These are phyloP conservation scores for Leptomonas pyrrhocoris DNA, from an alignment of 208 protist genomes.

Conservation along the genomic window DNA sequence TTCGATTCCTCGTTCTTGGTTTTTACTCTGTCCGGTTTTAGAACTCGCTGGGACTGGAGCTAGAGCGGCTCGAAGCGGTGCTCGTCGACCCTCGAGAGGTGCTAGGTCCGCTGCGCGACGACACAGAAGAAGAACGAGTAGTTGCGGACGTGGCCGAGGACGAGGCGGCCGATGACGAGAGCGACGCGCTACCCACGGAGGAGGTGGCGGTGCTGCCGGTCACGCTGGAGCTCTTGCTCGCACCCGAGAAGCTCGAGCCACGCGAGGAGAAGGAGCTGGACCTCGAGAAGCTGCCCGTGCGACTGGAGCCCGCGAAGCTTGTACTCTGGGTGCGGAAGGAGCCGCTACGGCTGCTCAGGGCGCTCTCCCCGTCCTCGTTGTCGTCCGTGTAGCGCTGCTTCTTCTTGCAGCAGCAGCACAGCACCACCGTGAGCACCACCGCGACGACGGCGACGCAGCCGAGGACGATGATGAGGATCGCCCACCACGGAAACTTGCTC, in stretches of 20 bases:
- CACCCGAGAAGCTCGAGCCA: not conserved
- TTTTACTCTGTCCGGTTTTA: no score
- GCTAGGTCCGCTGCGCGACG: no score
- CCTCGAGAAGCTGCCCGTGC: no score
- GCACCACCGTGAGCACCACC: not conserved
- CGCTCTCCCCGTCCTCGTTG: constrained; percentile 14
- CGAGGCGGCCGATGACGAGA: constrained; percentile 1
- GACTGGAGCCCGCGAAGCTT: not conserved
- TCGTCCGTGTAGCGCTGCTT: constrained; percentile 18
- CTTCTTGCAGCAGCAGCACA: constrained; percentile 21
- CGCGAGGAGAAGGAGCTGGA: not conserved
- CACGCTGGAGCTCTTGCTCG: constrained; percentile 2
- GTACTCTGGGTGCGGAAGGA: constrained; percentile 10
- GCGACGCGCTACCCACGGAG: not conserved
- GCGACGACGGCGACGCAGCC: constrained; percentile 6
- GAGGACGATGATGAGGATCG: constrained; percentile 24
- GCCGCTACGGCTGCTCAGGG: constrained; percentile 8
- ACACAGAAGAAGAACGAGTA: no score
- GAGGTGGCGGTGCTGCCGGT: not conserved
- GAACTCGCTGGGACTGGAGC: no score
- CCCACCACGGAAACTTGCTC: constrained; percentile 18
- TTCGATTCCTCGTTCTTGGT: no score
- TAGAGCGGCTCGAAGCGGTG: no score
- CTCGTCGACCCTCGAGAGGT: no score
- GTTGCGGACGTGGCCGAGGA: not conserved